Evolutionary conservation across 2,329 filamentous ascomycete species (phyloP).

Genomic region (Trichoderma sp.): DNA sequence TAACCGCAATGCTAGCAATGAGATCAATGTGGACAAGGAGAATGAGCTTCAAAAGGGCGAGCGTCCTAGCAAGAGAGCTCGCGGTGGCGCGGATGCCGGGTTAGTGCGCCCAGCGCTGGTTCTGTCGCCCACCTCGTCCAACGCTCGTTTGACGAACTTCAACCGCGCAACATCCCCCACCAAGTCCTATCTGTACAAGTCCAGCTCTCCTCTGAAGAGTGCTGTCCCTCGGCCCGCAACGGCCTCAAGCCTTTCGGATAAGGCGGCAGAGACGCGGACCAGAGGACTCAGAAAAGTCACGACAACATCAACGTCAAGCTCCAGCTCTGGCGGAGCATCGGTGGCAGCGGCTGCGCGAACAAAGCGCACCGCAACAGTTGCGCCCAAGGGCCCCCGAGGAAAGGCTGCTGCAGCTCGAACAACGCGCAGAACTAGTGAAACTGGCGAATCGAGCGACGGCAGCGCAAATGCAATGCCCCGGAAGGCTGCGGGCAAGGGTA

Average conservation of each 20-base stretch:
- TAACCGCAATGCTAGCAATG: conserved; percentile 53
- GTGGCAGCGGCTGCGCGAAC: conserved; percentile 38
- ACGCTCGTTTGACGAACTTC: conserved; percentile 65
- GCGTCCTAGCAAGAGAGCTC: conserved; percentile 70
- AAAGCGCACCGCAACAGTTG: conserved; percentile 41
- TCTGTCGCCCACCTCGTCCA: conserved; percentile 80
- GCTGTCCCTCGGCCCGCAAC: conserved; percentile 46
- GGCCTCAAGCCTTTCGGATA: conserved; percentile 56
- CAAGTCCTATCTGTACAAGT: conserved; percentile 60
- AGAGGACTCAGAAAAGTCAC: conserved; percentile 52
- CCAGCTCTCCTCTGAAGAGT: conserved; percentile 64
- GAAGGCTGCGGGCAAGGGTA: conserved; percentile 49
- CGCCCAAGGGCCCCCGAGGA: conserved; percentile 42
- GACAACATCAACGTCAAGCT: conserved; percentile 48
- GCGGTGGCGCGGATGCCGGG: conserved; percentile 49
- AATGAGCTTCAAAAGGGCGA: conserved; percentile 64
- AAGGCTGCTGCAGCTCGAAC: conserved; percentile 49
- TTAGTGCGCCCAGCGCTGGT: conserved; percentile 57
- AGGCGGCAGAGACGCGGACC: conserved; percentile 59
- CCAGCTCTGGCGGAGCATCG: conserved; percentile 45
- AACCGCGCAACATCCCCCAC: conserved; percentile 53
- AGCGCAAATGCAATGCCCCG: conserved; percentile 67
- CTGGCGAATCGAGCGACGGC: conserved; percentile 64
- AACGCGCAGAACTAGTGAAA: conserved; percentile 57
- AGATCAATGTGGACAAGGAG: conserved; percentile 73